Percentiles rank a stretch among this genome's conserved stretches.
phyloP scores from a whole-genome alignment of 495 filamentous ascomycete species.

The Trypethelium eluteriae region DNA sequence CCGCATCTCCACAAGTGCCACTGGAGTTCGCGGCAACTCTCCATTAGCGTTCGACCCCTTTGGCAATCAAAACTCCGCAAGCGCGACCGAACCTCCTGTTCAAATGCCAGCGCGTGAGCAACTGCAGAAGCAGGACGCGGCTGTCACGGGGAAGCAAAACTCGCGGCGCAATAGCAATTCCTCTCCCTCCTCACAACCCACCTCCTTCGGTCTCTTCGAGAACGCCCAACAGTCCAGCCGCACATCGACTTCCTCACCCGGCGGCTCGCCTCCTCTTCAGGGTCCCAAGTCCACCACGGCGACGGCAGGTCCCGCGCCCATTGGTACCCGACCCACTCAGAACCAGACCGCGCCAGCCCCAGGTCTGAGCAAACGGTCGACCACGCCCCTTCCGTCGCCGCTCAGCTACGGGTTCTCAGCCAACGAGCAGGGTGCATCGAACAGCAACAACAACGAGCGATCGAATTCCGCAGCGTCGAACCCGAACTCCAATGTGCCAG shows the following conservation, averaged over 20 bases:
- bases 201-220: slow-evolving; percentile 58
- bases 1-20: slow-evolving; percentile 39
- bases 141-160: slow-evolving; percentile 51
- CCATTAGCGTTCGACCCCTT: slow-evolving; percentile 59
- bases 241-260: slow-evolving; percentile 84
- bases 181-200: slow-evolving; percentile 65
- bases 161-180: slow-evolving; percentile 84
- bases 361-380: slow-evolving; percentile 74
- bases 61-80: slow-evolving; percentile 37
- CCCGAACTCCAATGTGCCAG: slow-evolving; percentile 34
- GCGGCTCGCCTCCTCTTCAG: slow-evolving; percentile 66
- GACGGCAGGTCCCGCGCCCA: slow-evolving; percentile 72
- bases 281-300: slow-evolving; percentile 33
- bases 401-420: slow-evolving; percentile 69
- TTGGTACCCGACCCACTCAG: slow-evolving; percentile 75
- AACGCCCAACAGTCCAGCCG: slow-evolving; percentile 68
- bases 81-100: slow-evolving; percentile 36
- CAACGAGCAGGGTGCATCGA: slow-evolving; percentile 37
- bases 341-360: slow-evolving; percentile 52
- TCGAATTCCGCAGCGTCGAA: slow-evolving; percentile 56
- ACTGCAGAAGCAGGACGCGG: slow-evolving; percentile 32
- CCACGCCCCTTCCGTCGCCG: slow-evolving; percentile 82
- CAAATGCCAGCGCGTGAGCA: slow-evolving; percentile 37
- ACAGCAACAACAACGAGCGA: slow-evolving; percentile 46
- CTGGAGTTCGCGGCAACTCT: slow-evolving; percentile 49